Evolutionary conservation across 2,329 filamentous ascomycete species (phyloP).

Genomic region (Catunica adiposa): DNA sequence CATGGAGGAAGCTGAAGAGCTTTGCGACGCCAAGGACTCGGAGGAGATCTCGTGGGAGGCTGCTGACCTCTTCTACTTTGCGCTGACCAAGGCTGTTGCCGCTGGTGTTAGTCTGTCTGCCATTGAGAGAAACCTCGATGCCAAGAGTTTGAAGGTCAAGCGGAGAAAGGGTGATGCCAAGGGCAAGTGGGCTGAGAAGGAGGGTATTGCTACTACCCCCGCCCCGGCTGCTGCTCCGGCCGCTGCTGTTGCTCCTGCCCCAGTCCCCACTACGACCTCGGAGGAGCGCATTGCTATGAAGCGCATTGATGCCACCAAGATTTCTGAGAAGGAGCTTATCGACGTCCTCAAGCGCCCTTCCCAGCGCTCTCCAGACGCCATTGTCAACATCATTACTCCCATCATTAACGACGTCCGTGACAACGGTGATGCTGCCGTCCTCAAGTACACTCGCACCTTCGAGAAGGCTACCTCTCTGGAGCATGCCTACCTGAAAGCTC

Average conservation of each 20-base stretch:
- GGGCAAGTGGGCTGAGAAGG: constrained; percentile 75
- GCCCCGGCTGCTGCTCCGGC: constrained; percentile 17
- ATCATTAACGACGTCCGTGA: constrained; percentile 79
- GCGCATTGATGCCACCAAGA: constrained; percentile 52
- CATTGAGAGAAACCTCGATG: constrained; percentile 80
- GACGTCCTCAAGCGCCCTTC: constrained; percentile 74
- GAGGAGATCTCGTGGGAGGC: constrained; percentile 86
- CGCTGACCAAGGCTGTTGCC: constrained; percentile 72
- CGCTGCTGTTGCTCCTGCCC: constrained; percentile 17
- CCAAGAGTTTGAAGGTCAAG: constrained; percentile 91
- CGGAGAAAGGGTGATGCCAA: constrained; percentile 87
- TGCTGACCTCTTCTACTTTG: constrained; percentile 91
- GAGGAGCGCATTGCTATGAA: constrained; percentile 61
- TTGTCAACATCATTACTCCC: constrained; percentile 76
- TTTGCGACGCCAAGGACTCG: constrained; percentile 70
- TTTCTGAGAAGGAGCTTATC: constrained; percentile 47
- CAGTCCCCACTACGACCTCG: constrained; percentile 23
- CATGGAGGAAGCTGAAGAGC: constrained; percentile 92
- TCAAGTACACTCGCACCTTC: constrained; percentile 94
- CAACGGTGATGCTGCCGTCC: constrained; percentile 71
- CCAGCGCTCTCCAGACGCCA: constrained; percentile 85
- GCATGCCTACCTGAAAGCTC: constrained; percentile 75
- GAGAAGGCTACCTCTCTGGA: constrained; percentile 86
- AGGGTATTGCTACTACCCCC: constrained; percentile 39
- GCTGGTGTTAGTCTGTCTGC: constrained; percentile 75